These are phyloP conservation scores for Schwanniomyces vanrijiae DNA, from an alignment of 805 yeast genomes.

Conservation along the genomic window DNA sequence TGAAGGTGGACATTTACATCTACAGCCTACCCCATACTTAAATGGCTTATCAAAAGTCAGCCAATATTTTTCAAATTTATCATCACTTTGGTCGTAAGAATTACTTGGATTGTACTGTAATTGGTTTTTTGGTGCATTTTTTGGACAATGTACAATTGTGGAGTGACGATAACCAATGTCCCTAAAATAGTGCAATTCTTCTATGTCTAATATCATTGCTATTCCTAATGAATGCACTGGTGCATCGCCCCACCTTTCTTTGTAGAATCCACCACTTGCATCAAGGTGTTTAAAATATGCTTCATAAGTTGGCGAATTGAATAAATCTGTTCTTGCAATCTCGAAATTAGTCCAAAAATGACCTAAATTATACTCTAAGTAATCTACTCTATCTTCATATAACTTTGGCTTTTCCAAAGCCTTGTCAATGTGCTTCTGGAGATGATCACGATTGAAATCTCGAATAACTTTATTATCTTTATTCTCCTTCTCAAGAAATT, in stretches of 20 bases:
- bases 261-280: conserved; percentile 75
- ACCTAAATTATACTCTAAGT: conserved; percentile 71
- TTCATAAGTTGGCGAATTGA: conserved; percentile 63
- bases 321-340: conserved; percentile 79
- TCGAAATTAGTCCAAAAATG: conserved; percentile 96
- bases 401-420: conserved; percentile 29
- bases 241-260: conserved; percentile 97
- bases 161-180: conserved; percentile 91
- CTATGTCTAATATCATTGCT: conserved; percentile 66
- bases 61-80: conserved; percentile 31
- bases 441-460: conserved; percentile 24
- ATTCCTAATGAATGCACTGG: conserved; percentile 89
- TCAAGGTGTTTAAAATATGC: conserved; percentile 72
- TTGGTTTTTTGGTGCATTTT: conserved; percentile 51
- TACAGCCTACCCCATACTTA: conserved; percentile 69
- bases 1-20: conserved; percentile 71
- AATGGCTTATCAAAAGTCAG: conserved; percentile 26
- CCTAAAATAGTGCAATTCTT: conserved; percentile 84
- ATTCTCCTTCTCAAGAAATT: conserved; percentile 16
- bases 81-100: conserved; percentile 20
- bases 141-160: conserved; percentile 80
- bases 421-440: conserved; percentile 38
- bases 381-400: conserved; percentile 58
- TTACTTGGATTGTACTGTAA: conserved; percentile 38
- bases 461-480: conserved; percentile 24